Evolutionary conservation across 805 yeast genomes (phyloP), one percentile per base, ranked within the genome.

Genomic region (Millerago galiae): DNA sequence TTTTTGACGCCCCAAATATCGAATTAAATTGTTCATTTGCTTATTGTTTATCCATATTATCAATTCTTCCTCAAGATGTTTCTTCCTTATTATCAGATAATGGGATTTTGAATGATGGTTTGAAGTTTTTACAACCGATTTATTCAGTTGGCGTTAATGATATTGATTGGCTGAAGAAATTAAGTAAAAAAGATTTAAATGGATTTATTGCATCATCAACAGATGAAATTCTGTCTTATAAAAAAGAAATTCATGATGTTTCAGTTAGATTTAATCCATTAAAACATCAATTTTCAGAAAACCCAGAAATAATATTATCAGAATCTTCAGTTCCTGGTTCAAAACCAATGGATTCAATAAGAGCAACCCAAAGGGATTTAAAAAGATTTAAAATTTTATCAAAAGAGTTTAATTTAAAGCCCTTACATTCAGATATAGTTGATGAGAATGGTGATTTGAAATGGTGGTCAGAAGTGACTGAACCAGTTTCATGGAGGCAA

Each of bases 111-210:
- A 37, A 39, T 3, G 40, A 61, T 10, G 27, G 42, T 7, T 38
- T 54, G 7, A 53, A 62, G 34, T 68, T 53, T 43, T 63, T 70
- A 15, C 70, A 60, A 41, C 83, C 84, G 1, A 48, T 82, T n/a
- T 84, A 76, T 60, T 77, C 77, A 42, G 70, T 83, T 25, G 77
- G 83, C 16, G 70, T 84, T 27, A 70, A 72, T 40, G 91, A 84
- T 56, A 62, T 73, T 30, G 61, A 62, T 38, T 70, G 62, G 55
- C 51, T 70, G 35, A 54, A 51, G 26, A 35, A 41, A 9, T 13
- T 56, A 4, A 45, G 38, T 29, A 44, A 39, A 13, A 38, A 35
- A 9, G 27, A 30, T 17, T 11, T 4, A 13, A 25, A 24, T 21
- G 72, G 75, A 2, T 81, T 63, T 50, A 64, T 81, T 32, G 89